A percentile compares a stretch with the other conserved stretches of the same genome.
phyloP scores from a whole-genome alignment of 2,329 filamentous ascomycete species.

The Sarocladium kiliense region DNA sequence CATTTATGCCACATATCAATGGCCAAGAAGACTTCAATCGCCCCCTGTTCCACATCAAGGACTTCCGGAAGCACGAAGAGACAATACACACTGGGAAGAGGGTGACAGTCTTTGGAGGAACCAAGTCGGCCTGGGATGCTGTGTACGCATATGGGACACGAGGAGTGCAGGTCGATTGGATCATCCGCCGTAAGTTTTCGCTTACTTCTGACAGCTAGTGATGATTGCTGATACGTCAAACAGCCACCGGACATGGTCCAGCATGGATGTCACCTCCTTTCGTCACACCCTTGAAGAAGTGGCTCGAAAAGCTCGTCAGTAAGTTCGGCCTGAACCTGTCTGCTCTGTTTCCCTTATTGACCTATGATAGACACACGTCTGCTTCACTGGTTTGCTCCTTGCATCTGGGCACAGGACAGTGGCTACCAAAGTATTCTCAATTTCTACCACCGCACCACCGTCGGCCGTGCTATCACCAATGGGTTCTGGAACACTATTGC shows the following conservation, averaged over 20 bases:
- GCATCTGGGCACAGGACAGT: constrained; percentile 62
- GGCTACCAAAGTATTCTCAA: constrained; percentile 49
- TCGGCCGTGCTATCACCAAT: constrained; percentile 51
- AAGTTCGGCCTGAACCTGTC: constrained; percentile 13
- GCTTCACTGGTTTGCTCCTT: constrained; percentile 70
- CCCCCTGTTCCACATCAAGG: constrained; percentile 44
- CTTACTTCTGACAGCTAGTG: not conserved
- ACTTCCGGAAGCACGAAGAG: constrained; percentile 36
- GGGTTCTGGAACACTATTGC: constrained; percentile 54
- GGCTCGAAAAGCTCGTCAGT: constrained; percentile 63
- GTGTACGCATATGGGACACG: constrained; percentile 55
- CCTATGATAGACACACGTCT: constrained; percentile 47
- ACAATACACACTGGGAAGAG: constrained; percentile 35
- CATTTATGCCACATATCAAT: constrained; percentile 37
- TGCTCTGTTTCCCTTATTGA: constrained; percentile 36
- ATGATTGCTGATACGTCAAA: not conserved
- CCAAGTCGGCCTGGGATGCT: constrained; percentile 61
- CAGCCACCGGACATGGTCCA: constrained; percentile 49
- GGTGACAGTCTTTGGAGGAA: constrained; percentile 54
- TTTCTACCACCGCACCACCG: constrained; percentile 51
- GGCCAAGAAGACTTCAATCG: constrained; percentile 40
- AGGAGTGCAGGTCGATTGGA: constrained; percentile 53
- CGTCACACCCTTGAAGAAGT: constrained; percentile 62
- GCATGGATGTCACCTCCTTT: constrained; percentile 53
- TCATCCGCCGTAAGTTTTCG: constrained; percentile 43